Conservation (phyloP, 23 red algal species). For the Pyropia haitanensis region DNA sequence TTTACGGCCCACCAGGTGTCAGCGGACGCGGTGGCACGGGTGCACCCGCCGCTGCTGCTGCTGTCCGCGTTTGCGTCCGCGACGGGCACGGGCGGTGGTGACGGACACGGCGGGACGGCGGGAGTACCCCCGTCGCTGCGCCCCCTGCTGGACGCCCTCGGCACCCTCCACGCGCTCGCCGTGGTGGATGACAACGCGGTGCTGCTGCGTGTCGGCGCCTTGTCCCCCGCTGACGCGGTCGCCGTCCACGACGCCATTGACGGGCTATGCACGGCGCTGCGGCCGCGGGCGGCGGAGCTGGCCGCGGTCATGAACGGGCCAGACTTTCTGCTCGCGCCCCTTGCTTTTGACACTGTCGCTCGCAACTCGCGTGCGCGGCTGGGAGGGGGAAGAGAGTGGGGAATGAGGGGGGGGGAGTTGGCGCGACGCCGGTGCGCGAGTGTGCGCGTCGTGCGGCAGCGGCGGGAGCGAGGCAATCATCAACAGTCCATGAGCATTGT, state of each 20-base stretch:
- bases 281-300: conserved; percentile 43
- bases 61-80: too few species aligned
- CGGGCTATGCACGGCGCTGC: conserved; percentile 40
- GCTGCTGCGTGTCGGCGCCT: conserved; percentile 33
- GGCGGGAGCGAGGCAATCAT: too few species aligned
- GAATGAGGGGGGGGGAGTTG: too few species aligned
- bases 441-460: too few species aligned
- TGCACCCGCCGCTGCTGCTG: too few species aligned
- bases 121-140: too few species aligned
- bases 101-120: too few species aligned
- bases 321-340: conserved; percentile 69
- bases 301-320: conserved; percentile 62
- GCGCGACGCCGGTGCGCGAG: too few species aligned
- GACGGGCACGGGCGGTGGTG: conserved; percentile 3
- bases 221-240: conserved; percentile 13
- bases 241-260: conserved; percentile 44
- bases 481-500: too few species aligned
- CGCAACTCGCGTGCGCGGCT: conserved; percentile 61
- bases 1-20: too few species aligned
- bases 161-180: conserved; percentile 20
- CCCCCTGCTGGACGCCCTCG: neutral
- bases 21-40: too few species aligned
- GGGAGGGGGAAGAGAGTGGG: neutral
- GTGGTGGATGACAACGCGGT: conserved; percentile 24
- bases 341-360: conserved; percentile 81